These are phyloP conservation scores for Colletotrichum agaves DNA, from an alignment of 2,329 filamentous ascomycete genomes.

Conservation along the genomic window DNA sequence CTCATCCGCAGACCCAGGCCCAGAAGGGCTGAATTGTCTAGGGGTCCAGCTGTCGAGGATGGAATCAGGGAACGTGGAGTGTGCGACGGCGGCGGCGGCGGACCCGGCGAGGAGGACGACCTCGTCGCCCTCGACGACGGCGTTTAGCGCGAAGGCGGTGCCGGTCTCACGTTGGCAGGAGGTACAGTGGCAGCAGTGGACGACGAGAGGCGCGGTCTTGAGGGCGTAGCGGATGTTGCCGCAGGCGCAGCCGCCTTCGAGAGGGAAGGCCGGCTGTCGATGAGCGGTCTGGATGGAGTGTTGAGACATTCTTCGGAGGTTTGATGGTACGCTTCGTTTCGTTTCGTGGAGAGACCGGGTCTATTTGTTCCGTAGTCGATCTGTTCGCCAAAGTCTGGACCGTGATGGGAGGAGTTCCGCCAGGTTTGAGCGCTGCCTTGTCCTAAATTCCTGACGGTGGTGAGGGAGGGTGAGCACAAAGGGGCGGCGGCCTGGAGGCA, in stretches of 20 bases:
- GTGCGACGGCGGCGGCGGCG: constrained; percentile 30
- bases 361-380: constrained; percentile 7
- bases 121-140: constrained; percentile 52
- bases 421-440: constrained; percentile 1
- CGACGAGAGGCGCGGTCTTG: constrained; percentile 62
- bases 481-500: constrained; percentile 17
- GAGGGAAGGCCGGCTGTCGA: constrained; percentile 36
- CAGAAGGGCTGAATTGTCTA: not conserved
- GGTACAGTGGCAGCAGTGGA: constrained; percentile 60
- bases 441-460: constrained; percentile 19
- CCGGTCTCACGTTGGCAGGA: constrained; percentile 58
- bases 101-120: constrained; percentile 47
- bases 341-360: constrained; percentile 27
- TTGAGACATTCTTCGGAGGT: constrained; percentile 25
- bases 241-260: constrained; percentile 70
- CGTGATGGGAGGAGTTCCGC: not conserved
- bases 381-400: not conserved
- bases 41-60: constrained; percentile 23
- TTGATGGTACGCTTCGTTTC: constrained; percentile 1
- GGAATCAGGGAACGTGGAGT: constrained; percentile 17
- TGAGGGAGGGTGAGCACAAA: not conserved
- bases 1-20: constrained; percentile 1
- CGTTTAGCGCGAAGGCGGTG: constrained; percentile 52
- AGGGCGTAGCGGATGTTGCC: constrained; percentile 75
- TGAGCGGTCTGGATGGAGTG: constrained; percentile 15